A percentile compares a stretch with the other conserved stretches of the same genome.
Conservation (phyloP, 768 basidiomycete species). For the Tulasnella sp. region DNA sequence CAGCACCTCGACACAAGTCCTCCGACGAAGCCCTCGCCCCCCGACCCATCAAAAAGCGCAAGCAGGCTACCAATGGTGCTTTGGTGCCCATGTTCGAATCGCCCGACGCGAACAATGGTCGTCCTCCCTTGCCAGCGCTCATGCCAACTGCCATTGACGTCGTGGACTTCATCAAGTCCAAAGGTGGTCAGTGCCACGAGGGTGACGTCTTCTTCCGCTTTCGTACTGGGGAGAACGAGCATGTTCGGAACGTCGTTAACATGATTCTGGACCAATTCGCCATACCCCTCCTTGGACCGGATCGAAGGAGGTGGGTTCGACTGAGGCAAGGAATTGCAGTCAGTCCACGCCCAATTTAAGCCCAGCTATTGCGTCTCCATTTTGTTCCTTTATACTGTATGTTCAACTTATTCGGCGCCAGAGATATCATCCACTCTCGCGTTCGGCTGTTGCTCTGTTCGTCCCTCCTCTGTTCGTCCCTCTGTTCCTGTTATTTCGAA, state of each 20-base stretch:
- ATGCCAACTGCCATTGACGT: conserved; percentile 17
- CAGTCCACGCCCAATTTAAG: neutral
- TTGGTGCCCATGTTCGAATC: neutral
- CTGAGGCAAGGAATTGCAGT: neutral
- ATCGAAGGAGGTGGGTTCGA: conserved; percentile 9
- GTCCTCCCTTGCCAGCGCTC: neutral
- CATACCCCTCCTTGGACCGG: neutral
- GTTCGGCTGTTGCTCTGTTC: neutral
- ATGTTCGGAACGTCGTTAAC: conserved; percentile 9
- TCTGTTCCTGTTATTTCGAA: neutral
- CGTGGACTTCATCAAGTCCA: conserved; percentile 9
- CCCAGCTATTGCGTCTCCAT: neutral
- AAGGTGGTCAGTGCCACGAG: conserved; percentile 12
- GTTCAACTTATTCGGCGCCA: neutral
- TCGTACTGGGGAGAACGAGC: conserved; percentile 11
- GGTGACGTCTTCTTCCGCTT: conserved; percentile 14
- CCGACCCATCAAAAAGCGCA: conserved; percentile 10
- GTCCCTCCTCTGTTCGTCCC: neutral
- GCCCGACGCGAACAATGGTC: neutral
- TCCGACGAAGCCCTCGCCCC: neutral
- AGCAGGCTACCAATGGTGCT: neutral
- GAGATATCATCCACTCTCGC: no score
- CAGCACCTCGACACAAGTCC: neutral
- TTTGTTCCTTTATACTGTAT: neutral
- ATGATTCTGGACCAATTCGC: conserved; percentile 6